phyloP scores from a whole-genome alignment of 2,329 filamentous ascomycete species.

The Calonectria leucothoes region DNA sequence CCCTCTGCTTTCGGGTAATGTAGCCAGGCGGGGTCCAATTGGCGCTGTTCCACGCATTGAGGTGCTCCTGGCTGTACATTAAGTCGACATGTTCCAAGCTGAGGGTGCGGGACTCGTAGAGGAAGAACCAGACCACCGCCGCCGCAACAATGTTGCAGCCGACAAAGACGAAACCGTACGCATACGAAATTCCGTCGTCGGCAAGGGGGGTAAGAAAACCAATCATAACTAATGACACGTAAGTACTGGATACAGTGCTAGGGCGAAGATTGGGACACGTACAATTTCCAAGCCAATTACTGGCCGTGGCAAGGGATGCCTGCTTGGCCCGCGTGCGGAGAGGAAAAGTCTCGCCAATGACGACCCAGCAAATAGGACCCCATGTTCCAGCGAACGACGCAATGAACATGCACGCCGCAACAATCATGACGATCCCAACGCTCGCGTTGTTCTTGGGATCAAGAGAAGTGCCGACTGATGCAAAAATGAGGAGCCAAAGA shows the following conservation, averaged over 20 bases:
- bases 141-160: conserved; percentile 70
- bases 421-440: conserved; percentile 76
- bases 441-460: conserved; percentile 55
- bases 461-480: conserved; percentile 62
- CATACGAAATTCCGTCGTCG: conserved; percentile 68
- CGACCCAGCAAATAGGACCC: conserved; percentile 77
- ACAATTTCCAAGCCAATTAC: conserved; percentile 72
- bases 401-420: conserved; percentile 80
- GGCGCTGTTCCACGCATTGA: conserved; percentile 71
- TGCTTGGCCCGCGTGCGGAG: conserved; percentile 66
- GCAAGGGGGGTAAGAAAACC: conserved; percentile 78
- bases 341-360: conserved; percentile 75
- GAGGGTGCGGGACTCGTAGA: conserved; percentile 73
- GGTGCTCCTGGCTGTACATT: conserved; percentile 70
- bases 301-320: conserved; percentile 64
- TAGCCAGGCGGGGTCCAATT: conserved; percentile 64
- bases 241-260: background rate
- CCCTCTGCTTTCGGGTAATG: conserved; percentile 51
- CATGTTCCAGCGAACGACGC: conserved; percentile 76
- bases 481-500: conserved; percentile 73
- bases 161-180: conserved; percentile 75
- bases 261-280: conserved; percentile 20
- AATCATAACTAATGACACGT: conserved; percentile 62
- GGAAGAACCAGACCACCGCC: conserved; percentile 74
- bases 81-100: conserved; percentile 79